A percentile compares a stretch with the other conserved stretches of the same genome.
Evolutionary conservation across 257 asterid genomes (phyloP).

Genomic region (Solanum peruvianum): DNA sequence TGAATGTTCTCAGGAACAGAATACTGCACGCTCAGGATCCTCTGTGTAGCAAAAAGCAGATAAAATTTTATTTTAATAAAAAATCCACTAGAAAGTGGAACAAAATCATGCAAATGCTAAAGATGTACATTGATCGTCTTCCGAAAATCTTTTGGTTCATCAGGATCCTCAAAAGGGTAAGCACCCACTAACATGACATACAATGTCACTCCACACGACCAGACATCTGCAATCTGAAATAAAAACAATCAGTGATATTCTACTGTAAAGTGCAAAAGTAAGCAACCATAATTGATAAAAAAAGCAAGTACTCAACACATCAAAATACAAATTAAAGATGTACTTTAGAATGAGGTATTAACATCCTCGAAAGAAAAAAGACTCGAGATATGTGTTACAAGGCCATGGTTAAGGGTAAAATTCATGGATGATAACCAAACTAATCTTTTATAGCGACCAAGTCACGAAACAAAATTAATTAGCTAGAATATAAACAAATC

Average conservation of each 20-base stretch:
- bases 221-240: conserved; percentile 81
- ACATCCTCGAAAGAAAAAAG: not conserved
- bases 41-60: conserved; percentile 17
- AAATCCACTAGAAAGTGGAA: not conserved
- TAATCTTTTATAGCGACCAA: not conserved
- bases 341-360: not conserved
- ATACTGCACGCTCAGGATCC: conserved; percentile 55
- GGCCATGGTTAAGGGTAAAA: not conserved
- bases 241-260: not conserved
- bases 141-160: conserved; percentile 69
- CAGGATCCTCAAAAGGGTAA: conserved; percentile 89
- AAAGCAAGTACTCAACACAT: not conserved
- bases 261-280: not conserved
- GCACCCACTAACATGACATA: conserved; percentile 86
- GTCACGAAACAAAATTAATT: not conserved
- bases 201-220: conserved; percentile 92
- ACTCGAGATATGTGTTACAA: not conserved
- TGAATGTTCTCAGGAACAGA: conserved; percentile 46
- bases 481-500: not conserved
- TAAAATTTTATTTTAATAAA: not conserved
- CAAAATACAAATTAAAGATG: not conserved
- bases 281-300: not conserved
- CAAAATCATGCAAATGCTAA: not conserved
- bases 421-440: not conserved
- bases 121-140: conserved; percentile 44